A percentile compares a stretch with the other conserved stretches of the same genome.
Evolutionary conservation across 805 yeast genomes (phyloP).

Genomic region (Brettanomyces nanus): DNA sequence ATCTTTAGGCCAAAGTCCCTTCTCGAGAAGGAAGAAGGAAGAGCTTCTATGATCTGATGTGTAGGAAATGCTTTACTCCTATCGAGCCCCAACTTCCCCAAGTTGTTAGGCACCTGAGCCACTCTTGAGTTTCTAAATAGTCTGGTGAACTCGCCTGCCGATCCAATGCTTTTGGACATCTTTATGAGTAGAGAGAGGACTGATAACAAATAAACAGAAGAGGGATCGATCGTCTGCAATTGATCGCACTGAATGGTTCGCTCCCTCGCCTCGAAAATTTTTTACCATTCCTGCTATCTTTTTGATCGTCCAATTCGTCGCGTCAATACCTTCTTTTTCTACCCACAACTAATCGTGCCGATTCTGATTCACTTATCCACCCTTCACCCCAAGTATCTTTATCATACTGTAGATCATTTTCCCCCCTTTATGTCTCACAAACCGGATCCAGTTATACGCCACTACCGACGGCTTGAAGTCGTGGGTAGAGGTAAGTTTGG

Average conservation of each 20-base stretch:
- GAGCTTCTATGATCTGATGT: conserved; percentile 66
- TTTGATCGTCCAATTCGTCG: no score
- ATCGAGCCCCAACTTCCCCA: conserved; percentile 20
- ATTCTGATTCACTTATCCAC: no score
- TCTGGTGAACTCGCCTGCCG: conserved; percentile 20
- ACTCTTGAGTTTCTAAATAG: conserved; percentile 24
- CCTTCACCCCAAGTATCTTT: no score
- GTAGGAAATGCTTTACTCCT: conserved; percentile 40
- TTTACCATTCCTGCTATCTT: no score
- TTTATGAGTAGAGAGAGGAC: no score
- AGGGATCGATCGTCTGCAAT: no score
- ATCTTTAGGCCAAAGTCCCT: conserved; percentile 75
- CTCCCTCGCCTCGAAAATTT: no score
- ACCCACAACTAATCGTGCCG: no score
- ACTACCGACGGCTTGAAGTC: conserved; percentile 77
- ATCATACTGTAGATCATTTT: no score
- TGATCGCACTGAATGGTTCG: no score
- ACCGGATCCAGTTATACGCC: conserved; percentile 6
- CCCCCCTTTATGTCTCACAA: not conserved
- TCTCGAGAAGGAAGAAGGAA: conserved; percentile 52
- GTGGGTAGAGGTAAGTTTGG: conserved; percentile 98
- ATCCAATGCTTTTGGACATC: conserved; percentile 17
- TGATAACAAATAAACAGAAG: no score
- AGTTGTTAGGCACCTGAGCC: conserved; percentile 26
- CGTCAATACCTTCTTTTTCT: no score